Base-by-base conservation (phyloP, 345 rosid genomes). In the Psidium guajava region DNA sequence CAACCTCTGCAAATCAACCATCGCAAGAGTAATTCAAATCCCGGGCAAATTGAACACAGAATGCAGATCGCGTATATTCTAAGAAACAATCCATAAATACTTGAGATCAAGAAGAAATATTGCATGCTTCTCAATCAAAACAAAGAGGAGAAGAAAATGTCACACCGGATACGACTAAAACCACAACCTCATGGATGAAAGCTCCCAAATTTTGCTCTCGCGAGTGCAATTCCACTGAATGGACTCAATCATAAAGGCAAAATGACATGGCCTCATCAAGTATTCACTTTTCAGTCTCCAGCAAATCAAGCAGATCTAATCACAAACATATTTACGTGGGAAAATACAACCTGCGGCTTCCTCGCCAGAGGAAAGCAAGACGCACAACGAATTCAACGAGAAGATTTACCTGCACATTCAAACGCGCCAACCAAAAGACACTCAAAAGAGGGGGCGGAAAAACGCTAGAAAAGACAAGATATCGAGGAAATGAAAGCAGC, bases 1-100 rank as follows among this genome's bases (percentile, higher is more conserved):
- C 83, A 88, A 88, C 9, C 49, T 82, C 73, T 84, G 64, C 85
- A 85, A 32, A 32, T 50, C 58, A 3, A 81, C 40, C 83, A 81
- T 22, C 56, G 40, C 13, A 81, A 53, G 21, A 6, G 82, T 13
- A 81, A 25, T 81, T 81, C 83, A 81, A 56, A 47, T 81, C 83
- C 25, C 47, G 3, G 25, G 80, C 36, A 47, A 69, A 69, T 42
- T 9, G 47, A 69, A 69, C 36, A 36, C 40, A 69, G 40, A 36
- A 36, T 36, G 25, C 24, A 69, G 52, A 36, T 36, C 80, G 8
- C 47, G 36, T 69, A 69, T 69, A 69, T 69, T 69, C 80, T 5
- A 32, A 9, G 25, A 69, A 6, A 44, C 24, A 69, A 69, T 5
- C 47, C 10, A 32, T 32, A 18, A 13, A 55, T 36, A 69, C 25